Conservation (phyloP, 192 early-diverging fungal genomes). For the Chytriomyces hyalinus region DNA sequence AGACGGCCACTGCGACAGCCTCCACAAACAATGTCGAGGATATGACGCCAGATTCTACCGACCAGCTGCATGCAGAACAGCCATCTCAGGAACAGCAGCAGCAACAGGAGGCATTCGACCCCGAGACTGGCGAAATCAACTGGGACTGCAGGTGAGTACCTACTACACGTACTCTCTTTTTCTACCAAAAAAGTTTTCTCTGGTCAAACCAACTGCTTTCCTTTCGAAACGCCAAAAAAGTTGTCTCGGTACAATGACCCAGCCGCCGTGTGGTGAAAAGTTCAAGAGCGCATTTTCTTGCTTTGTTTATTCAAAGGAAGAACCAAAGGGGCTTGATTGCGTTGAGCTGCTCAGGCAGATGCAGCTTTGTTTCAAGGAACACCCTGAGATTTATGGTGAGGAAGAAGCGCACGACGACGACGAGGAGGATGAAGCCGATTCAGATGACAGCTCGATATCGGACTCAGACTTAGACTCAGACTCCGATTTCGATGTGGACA, state of each 20-base stretch:
- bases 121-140: conserved; percentile 78
- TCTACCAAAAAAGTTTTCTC: too few species aligned
- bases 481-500: too few species aligned
- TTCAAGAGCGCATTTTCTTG: conserved; percentile 99
- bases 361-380: conserved; percentile 82
- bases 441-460: conserved; percentile 29
- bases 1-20: too few species aligned
- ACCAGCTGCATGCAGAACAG: too few species aligned
- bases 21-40: too few species aligned
- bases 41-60: too few species aligned
- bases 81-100: background rate
- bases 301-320: conserved; percentile 90
- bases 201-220: too few species aligned
- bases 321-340: conserved; percentile 98
- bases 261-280: conserved; percentile 92
- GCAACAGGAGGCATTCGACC: conserved; percentile 48
- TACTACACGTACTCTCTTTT: background rate
- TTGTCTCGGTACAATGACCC: conserved; percentile 88
- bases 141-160: conserved; percentile 83
- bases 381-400: conserved; percentile 89
- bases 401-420: conserved; percentile 75
- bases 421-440: conserved; percentile 63
- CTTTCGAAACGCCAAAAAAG: background rate
- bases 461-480: too few species aligned
- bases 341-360: conserved; percentile 89